Percentiles rank a stretch among this genome's conserved stretches.
Conservation (phyloP, 768 basidiomycete genomes). For the Serendipita vermifera region DNA sequence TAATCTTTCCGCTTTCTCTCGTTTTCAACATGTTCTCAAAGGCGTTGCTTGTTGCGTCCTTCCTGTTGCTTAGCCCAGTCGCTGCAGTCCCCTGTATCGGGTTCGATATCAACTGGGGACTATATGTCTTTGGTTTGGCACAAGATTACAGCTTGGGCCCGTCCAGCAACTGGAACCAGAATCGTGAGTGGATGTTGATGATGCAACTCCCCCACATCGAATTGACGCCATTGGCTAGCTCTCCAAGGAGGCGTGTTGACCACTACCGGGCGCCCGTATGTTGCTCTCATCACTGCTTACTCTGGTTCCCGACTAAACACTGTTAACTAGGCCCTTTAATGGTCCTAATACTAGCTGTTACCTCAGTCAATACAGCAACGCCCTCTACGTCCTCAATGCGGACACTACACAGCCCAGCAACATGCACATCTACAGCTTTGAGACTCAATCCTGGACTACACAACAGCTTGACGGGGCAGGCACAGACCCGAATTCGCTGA, state of each 20-base stretch:
- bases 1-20: too few species aligned
- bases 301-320: background rate
- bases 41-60: too few species aligned
- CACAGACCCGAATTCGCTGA: constrained; percentile 49
- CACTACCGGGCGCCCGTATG: constrained; percentile 58
- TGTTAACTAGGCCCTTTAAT: constrained; percentile 23
- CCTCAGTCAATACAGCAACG: constrained; percentile 55
- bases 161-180: constrained; percentile 52
- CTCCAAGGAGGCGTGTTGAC: constrained; percentile 58
- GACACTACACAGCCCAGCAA: constrained; percentile 54
- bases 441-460: constrained; percentile 33
- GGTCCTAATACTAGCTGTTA: constrained; percentile 26
- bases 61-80: too few species aligned
- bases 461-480: constrained; percentile 41
- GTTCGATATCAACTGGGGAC: constrained; percentile 71
- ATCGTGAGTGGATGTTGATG: constrained; percentile 21
- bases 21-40: too few species aligned
- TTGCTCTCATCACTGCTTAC: constrained; percentile 20
- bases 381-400: constrained; percentile 72
- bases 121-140: constrained; percentile 74
- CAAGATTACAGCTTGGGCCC: constrained; percentile 76
- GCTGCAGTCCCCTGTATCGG: constrained; percentile 46
- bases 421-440: constrained; percentile 62
- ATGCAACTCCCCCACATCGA: constrained; percentile 11
- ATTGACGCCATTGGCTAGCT: constrained; percentile 19